Evolutionary conservation across 1,284 basidiomycete genomes (phyloP), one percentile per base, ranked within the genome.

Genomic region (Megacollybia platyphylla): DNA sequence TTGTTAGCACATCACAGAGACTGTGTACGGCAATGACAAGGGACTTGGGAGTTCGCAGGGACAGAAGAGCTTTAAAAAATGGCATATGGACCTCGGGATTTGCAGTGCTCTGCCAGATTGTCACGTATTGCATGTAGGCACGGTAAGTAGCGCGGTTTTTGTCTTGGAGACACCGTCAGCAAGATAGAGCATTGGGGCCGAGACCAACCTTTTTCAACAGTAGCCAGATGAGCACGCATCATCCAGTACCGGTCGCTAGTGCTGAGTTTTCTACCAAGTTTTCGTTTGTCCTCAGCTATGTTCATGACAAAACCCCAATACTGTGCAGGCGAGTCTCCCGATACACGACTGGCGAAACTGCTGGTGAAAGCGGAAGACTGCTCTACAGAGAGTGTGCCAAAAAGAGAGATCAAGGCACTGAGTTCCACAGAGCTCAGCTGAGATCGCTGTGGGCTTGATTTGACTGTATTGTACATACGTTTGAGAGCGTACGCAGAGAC

Each of bases 161-260:
- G n/a, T 39, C 44, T 34, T 11, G 31, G 44, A 26, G 34, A 38
- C 39, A 40, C 3, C 17, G 10, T 34, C 36, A 41, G 18, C 15
- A 9, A 36, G 18, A 15, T 10, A 15, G 28, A 24, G 20, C 20
- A 24, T 24, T 24, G 3, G 0, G 20, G 5, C 4, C 20, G 20
- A 24, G 20, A 24, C 20, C 3, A 24, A 24, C 20, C 20, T 24
- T 24, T 24, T 5, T 24, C 20, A 24, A 24, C 2, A 24, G 20
- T 5, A 24, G 20, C 20, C 0, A 24, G 20, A 24, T 24, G 20
- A 24, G 20, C 20, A 5, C 20, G 20, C 62, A 67, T 62, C 28
- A 59, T 48, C 67, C 66, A 68, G 48, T 61, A 66, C 10, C 56
- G 54, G 44, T 65, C 61, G 20, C 53, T 55, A 38, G 54, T 52